phyloP scores from a whole-genome alignment of 2,329 filamentous ascomycete genomes.

The Clarireedia paspali region DNA sequence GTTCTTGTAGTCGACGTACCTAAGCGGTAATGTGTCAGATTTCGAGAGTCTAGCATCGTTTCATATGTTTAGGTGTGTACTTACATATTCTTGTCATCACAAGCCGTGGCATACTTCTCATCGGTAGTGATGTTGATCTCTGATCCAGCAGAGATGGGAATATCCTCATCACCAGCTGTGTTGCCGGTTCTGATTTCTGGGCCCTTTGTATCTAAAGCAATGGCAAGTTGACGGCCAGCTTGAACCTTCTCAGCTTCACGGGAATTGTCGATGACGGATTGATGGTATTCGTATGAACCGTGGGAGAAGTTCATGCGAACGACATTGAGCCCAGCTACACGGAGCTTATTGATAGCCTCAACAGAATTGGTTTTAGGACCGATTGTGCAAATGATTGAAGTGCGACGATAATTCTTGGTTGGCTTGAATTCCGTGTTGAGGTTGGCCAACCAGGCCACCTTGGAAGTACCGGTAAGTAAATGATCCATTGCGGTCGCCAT shows the following conservation, averaged over 20 bases:
- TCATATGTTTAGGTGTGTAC: slow-evolving; percentile 27
- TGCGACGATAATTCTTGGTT: slow-evolving; percentile 85
- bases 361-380: slow-evolving; percentile 98
- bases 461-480: slow-evolving; percentile 67
- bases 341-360: slow-evolving; percentile 92
- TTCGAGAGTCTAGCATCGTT: background rate
- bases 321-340: slow-evolving; percentile 86
- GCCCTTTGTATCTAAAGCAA: slow-evolving; percentile 80
- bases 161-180: slow-evolving; percentile 62
- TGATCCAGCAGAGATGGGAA: slow-evolving; percentile 74
- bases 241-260: slow-evolving; percentile 74
- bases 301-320: slow-evolving; percentile 99
- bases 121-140: slow-evolving; percentile 96
- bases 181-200: slow-evolving; percentile 83
- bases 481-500: slow-evolving; percentile 71
- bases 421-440: slow-evolving; percentile 76
- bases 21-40: slow-evolving; percentile 29
- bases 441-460: slow-evolving; percentile 56
- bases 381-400: slow-evolving; percentile 91
- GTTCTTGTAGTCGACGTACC: slow-evolving; percentile 99
- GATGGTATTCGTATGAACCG: slow-evolving; percentile 92
- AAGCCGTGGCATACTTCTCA: slow-evolving; percentile 77
- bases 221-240: slow-evolving; percentile 81
- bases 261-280: slow-evolving; percentile 95
- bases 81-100: slow-evolving; percentile 90